Conservation (phyloP, 345 rosid species). For the Raphanus raphanistrum region DNA sequence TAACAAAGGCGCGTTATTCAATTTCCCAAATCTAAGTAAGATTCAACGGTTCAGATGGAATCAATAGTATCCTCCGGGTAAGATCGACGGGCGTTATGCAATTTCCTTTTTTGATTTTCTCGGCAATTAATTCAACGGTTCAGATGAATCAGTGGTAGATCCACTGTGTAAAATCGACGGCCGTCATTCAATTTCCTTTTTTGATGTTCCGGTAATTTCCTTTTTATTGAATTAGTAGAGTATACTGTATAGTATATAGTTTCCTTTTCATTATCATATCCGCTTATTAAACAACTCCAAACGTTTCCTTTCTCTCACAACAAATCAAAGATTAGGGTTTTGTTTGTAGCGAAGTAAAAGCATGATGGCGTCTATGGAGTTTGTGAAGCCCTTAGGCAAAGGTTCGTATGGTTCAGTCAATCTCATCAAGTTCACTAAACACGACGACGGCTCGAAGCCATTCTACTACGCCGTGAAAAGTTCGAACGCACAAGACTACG, state of each 20-base stretch:
- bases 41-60: background rate
- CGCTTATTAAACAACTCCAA: background rate
- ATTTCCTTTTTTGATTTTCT: background rate
- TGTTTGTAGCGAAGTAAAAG: background rate
- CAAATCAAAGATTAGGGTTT: slow-evolving; percentile 26
- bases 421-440: slow-evolving; percentile 2
- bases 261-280: no score
- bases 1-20: no score
- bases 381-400: slow-evolving; percentile 17
- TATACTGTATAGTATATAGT: no score
- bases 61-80: background rate
- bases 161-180: background rate
- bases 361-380: background rate
- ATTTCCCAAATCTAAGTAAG: no score
- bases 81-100: background rate
- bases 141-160: background rate
- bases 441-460: background rate
- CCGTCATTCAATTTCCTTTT: background rate
- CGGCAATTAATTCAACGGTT: background rate
- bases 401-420: slow-evolving; percentile 22
- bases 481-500: background rate
- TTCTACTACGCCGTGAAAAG: background rate
- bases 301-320: background rate
- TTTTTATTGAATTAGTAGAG: background rate
- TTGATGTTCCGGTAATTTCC: background rate